A percentile compares a stretch with the other conserved stretches of the same genome.
Evolutionary conservation across 2,329 filamentous ascomycete species (phyloP).

Genomic region (Hortaea werneckii): DNA sequence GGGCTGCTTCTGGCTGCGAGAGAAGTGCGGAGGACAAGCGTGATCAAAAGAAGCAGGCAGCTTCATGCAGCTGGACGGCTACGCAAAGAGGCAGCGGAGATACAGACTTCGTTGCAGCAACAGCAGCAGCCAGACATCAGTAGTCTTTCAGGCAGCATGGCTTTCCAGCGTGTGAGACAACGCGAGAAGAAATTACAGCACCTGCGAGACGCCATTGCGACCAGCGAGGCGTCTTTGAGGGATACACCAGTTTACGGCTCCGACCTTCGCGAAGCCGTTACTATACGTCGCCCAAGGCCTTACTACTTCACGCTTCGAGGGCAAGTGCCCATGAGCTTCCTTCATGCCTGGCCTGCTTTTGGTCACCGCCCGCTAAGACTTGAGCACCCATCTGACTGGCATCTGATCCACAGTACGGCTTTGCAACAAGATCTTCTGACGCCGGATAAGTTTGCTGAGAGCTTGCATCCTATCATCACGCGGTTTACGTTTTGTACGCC

Average conservation of each 20-base stretch:
- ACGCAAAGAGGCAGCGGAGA: constrained; percentile 10
- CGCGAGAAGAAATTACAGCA: constrained; percentile 17
- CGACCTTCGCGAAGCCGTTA: constrained; percentile 21
- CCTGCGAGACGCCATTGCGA: constrained; percentile 18
- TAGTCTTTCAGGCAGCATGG: constrained; percentile 16
- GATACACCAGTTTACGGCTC: constrained; percentile 19
- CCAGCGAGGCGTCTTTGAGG: constrained; percentile 12
- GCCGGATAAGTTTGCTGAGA: constrained; percentile 59
- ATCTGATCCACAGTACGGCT: constrained; percentile 9
- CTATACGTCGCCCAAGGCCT: constrained; percentile 9
- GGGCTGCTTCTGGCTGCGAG: constrained; percentile 10
- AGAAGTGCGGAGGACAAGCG: constrained; percentile 11
- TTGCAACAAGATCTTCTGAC: constrained; percentile 41
- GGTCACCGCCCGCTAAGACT: constrained; percentile 13
- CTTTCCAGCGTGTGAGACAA: constrained; percentile 15
- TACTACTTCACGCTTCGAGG: constrained; percentile 7
- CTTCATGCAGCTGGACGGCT: constrained; percentile 15
- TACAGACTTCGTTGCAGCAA: constrained; percentile 5
- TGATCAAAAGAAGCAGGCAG: constrained; percentile 12
- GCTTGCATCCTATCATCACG: constrained; percentile 64
- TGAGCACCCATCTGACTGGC: constrained; percentile 20
- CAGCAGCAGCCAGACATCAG: constrained; percentile 10
- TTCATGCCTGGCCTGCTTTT: constrained; percentile 12
- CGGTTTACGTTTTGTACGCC: constrained; percentile 92
- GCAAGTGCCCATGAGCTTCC: constrained; percentile 1